A percentile compares a stretch with the other conserved stretches of the same genome.
Conservation (phyloP, 2,329 filamentous ascomycete genomes). For the Fusarium brachygibbosum region DNA sequence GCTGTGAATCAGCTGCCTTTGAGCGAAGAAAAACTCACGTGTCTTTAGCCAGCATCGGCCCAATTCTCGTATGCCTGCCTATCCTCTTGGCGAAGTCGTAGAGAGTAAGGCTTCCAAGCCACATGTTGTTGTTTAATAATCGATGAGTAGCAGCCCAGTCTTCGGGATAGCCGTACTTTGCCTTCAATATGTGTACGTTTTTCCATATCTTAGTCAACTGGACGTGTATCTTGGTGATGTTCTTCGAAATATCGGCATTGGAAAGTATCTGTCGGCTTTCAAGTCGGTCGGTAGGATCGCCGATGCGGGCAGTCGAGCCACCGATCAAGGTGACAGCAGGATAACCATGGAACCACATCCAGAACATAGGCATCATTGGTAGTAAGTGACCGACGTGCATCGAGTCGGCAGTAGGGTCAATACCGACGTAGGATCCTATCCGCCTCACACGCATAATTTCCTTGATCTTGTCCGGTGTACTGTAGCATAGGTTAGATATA, state of each 20-base stretch:
- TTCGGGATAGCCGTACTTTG: constrained; percentile 73
- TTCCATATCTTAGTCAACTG: constrained; percentile 80
- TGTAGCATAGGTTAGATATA: constrained; percentile 39
- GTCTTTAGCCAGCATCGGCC: constrained; percentile 89
- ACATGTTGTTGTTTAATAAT: constrained; percentile 84
- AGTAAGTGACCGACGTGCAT: constrained; percentile 85
- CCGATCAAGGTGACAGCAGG: constrained; percentile 76
- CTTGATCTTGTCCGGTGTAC: constrained; percentile 67
- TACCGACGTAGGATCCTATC: constrained; percentile 82
- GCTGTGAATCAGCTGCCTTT: neutral
- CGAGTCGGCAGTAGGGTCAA: constrained; percentile 85
- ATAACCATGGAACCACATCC: constrained; percentile 84
- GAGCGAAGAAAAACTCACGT: constrained; percentile 70
- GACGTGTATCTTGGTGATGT: constrained; percentile 75
- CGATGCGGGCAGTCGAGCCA: constrained; percentile 81
- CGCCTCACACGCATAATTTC: constrained; percentile 74
- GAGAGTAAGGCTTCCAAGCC: constrained; percentile 80
- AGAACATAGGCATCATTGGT: constrained; percentile 86
- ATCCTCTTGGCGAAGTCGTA: constrained; percentile 81
- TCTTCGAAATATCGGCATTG: constrained; percentile 68
- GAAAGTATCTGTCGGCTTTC: constrained; percentile 69
- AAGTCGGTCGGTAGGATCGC: constrained; percentile 81
- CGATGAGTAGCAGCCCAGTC: constrained; percentile 76
- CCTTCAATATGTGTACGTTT: constrained; percentile 77
- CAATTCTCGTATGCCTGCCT: constrained; percentile 80